Conservation (phyloP, 768 basidiomycete genomes). For the Ramaria sp. region DNA sequence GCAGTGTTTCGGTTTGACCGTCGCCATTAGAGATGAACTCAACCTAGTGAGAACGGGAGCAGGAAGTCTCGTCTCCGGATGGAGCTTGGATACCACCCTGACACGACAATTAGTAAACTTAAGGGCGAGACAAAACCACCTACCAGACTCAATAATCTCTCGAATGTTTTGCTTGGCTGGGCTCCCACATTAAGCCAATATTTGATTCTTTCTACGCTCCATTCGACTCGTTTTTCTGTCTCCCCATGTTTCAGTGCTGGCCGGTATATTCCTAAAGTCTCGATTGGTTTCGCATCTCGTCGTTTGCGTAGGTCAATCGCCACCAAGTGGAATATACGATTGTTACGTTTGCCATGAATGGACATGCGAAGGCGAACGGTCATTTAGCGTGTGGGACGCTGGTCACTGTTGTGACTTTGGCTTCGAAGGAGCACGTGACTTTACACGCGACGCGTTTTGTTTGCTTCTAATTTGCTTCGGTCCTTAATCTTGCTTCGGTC, state of each 20-base stretch:
- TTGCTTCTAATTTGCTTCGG: too few species aligned
- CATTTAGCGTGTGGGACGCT: slow-evolving; percentile 32
- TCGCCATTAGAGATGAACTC: too few species aligned
- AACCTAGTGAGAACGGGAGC: too few species aligned
- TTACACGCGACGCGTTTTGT: too few species aligned
- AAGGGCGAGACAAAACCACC: slow-evolving; percentile 19
- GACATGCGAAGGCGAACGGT: slow-evolving; percentile 78
- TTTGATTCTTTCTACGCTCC: slow-evolving; percentile 84
- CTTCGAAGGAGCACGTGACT: too few species aligned
- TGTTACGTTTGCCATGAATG: slow-evolving; percentile 66
- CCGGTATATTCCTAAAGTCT: slow-evolving; percentile 70
- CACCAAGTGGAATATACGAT: slow-evolving; percentile 75
- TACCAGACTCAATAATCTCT: slow-evolving; percentile 71
- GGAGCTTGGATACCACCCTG: not conserved
- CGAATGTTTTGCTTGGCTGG: slow-evolving; percentile 65
- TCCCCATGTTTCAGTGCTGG: slow-evolving; percentile 27
- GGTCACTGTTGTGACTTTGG: too few species aligned
- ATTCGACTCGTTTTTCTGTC: slow-evolving; percentile 58
- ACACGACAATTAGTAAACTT: not conserved
- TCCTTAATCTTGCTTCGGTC: too few species aligned
- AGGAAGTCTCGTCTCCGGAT: too few species aligned
- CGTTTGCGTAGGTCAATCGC: slow-evolving; percentile 62
- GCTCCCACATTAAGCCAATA: slow-evolving; percentile 89
- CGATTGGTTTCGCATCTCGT: slow-evolving; percentile 79
- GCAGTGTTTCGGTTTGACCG: too few species aligned